Conservation (phyloP, 495 filamentous ascomycete genomes). For the Penicillium verhagenii region DNA sequence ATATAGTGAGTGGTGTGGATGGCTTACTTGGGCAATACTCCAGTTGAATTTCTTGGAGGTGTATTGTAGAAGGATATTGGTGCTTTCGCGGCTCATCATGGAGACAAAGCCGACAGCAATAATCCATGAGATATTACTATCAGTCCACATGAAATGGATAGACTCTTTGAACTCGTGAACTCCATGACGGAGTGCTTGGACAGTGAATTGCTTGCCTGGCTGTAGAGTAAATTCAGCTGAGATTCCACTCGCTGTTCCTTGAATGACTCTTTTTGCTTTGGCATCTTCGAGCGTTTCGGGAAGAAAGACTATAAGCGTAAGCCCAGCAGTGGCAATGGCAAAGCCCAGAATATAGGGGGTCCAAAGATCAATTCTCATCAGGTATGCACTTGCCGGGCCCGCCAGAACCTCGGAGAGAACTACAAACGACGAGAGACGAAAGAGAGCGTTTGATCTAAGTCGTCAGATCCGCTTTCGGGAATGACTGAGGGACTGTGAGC, state of each 20-base stretch:
- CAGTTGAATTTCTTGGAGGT: constrained; percentile 42
- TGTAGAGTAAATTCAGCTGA: neutral
- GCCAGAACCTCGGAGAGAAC: constrained; percentile 31
- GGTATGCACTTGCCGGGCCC: constrained; percentile 30
- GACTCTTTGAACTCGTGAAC: constrained; percentile 27
- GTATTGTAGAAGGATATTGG: constrained; percentile 38
- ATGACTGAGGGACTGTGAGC: neutral
- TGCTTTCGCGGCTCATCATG: constrained; percentile 29
- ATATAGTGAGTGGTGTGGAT: neutral
- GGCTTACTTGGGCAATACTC: constrained; percentile 37
- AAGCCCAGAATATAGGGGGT: constrained; percentile 27
- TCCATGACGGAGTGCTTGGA: neutral
- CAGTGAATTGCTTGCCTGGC: neutral
- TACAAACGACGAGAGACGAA: constrained; percentile 22
- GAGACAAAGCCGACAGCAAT: constrained; percentile 31
- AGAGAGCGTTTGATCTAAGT: constrained; percentile 27
- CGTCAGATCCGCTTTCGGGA: neutral
- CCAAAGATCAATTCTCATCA: constrained; percentile 29
- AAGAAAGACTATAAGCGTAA: constrained; percentile 31
- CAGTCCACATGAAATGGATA: constrained; percentile 31
- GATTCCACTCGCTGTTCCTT: neutral
- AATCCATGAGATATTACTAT: constrained; percentile 26
- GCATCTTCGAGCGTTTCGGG: constrained; percentile 44
- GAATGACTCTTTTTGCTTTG: constrained; percentile 13
- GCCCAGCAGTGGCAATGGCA: constrained; percentile 27